A percentile compares a stretch with the other conserved stretches of the same genome.
Evolutionary conservation across 75 land plant genomes (phyloP).

Genomic region (Cryptomeria japonica): DNA sequence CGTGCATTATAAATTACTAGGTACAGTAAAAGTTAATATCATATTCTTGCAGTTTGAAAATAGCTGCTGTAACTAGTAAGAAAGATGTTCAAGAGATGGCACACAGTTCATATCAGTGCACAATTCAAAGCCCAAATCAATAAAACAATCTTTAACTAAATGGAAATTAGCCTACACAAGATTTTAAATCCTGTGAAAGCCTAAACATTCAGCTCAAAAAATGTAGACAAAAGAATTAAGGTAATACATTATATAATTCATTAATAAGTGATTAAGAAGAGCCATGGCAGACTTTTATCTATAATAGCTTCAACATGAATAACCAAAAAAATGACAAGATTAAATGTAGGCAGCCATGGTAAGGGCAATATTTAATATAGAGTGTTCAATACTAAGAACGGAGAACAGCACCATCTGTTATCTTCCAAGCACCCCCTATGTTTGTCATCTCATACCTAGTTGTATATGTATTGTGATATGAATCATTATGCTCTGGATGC

Average conservation of each 20-base stretch:
- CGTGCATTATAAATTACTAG: background rate
- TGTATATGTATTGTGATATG: conserved; percentile 70
- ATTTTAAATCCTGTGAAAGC: background rate
- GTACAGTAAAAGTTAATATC: background rate
- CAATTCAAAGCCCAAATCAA: background rate
- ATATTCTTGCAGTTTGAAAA: background rate
- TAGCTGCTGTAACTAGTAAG: background rate
- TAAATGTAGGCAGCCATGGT: background rate
- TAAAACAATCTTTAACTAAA: background rate
- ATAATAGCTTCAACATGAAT: background rate
- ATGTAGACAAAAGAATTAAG: background rate
- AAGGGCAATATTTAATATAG: background rate
- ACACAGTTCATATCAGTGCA: background rate
- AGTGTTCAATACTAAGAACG: conserved; percentile 31
- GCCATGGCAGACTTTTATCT: background rate
- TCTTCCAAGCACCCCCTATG: conserved; percentile 66
- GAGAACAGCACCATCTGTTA: conserved; percentile 78
- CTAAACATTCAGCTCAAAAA: background rate
- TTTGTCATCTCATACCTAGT: conserved; percentile 77
- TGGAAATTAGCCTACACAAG: background rate
- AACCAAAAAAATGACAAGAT: background rate
- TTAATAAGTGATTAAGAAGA: background rate
- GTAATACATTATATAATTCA: background rate
- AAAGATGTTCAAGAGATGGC: background rate
- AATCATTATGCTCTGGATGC: conserved; percentile 70